phyloP scores from a whole-genome alignment of 2,329 filamentous ascomycete genomes.

The Diaporthe caulivora region DNA sequence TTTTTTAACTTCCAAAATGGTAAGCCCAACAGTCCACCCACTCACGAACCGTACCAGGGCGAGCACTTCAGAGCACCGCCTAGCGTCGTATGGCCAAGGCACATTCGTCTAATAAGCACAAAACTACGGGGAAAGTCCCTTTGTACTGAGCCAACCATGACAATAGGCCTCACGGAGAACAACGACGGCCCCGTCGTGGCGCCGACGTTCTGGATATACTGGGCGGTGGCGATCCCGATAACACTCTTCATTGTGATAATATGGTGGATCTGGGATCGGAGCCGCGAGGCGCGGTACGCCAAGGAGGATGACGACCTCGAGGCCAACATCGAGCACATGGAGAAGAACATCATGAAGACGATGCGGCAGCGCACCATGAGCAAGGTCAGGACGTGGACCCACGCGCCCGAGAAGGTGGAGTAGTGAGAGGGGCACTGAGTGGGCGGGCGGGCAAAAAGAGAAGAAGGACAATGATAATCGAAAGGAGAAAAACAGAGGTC shows the following conservation, averaged over 20 bases:
- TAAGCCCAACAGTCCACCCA: conserved; percentile 43
- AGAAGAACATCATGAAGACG: conserved; percentile 67
- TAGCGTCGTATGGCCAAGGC: not conserved
- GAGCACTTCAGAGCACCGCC: conserved; percentile 21
- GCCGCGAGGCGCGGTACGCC: conserved; percentile 61
- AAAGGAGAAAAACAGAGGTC: not conserved
- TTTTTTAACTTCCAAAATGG: conserved; percentile 73
- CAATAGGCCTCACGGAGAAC: conserved; percentile 17
- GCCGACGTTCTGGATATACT: conserved; percentile 72
- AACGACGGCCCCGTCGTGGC: conserved; percentile 59
- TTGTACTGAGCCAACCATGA: not conserved
- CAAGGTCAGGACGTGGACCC: conserved; percentile 66
- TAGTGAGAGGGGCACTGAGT: not conserved
- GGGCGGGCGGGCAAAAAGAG: not conserved
- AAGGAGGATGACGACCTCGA: conserved; percentile 65
- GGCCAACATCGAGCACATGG: conserved; percentile 67
- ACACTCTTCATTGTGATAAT: conserved; percentile 65
- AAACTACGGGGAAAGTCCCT: not conserved
- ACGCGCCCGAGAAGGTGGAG: conserved; percentile 39
- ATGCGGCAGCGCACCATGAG: conserved; percentile 69
- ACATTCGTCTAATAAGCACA: no score
- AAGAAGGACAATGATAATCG: no score
- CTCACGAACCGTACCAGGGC: not conserved
- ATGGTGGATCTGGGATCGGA: conserved; percentile 68
- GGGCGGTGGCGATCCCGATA: conserved; percentile 70